These are phyloP conservation scores for Penicillium daleae DNA, from an alignment of 495 filamentous ascomycete genomes.

Conservation along the genomic window DNA sequence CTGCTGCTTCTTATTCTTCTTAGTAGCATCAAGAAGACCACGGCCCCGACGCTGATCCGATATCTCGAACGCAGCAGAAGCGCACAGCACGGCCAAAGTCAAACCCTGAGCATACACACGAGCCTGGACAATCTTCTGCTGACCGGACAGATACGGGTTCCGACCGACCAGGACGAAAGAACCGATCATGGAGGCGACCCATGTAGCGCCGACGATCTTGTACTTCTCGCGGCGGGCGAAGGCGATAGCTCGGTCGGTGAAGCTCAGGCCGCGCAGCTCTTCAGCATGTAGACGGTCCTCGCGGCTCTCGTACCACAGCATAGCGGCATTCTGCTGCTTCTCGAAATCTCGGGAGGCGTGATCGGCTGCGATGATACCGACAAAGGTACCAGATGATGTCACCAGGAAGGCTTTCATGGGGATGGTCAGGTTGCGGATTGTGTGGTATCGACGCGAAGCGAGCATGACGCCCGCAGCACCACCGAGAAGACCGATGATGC, in stretches of 20 bases:
- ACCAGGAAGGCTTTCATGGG: conserved; percentile 90
- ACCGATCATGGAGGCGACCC: conserved; percentile 80
- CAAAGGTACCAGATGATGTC: conserved; percentile 81
- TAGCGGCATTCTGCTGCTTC: conserved; percentile 63
- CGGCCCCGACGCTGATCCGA: conserved; percentile 74
- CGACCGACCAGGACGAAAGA: conserved; percentile 77
- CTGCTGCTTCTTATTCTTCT: conserved; percentile 73
- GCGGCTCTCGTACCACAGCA: conserved; percentile 66
- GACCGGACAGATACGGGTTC: conserved; percentile 71
- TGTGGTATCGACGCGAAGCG: conserved; percentile 66
- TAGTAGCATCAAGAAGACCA: conserved; percentile 50
- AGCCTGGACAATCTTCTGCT: conserved; percentile 96
- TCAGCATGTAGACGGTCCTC: conserved; percentile 56
- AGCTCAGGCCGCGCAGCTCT: conserved; percentile 51
- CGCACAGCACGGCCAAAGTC: conserved; percentile 85
- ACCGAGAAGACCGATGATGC: conserved; percentile 62
- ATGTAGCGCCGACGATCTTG: conserved; percentile 80
- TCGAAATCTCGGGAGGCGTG: conserved; percentile 76
- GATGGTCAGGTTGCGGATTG: conserved; percentile 77
- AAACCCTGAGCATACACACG: conserved; percentile 97
- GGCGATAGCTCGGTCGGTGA: conserved; percentile 56
- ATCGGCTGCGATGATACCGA: conserved; percentile 85
- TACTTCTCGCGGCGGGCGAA: conserved; percentile 84
- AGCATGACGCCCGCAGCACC: conserved; percentile 66
- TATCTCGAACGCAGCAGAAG: conserved; percentile 87